Evolutionary conservation across 345 rosid genomes (phyloP), one percentile per base, ranked within the genome.

Genomic region (Dovyalis caffra): DNA sequence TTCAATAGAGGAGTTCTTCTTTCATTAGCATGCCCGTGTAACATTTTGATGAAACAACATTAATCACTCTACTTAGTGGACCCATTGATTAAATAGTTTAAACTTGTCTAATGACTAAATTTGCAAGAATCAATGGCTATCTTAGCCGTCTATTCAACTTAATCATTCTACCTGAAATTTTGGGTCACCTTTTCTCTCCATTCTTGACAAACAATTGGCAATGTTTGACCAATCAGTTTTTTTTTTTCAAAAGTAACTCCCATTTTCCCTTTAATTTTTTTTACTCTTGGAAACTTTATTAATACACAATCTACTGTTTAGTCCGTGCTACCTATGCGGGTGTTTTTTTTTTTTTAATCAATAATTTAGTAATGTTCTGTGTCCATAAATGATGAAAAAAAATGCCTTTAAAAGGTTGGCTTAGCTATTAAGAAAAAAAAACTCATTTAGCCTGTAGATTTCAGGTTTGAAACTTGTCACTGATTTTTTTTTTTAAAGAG

Each of bases 41-140:
- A 70, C 29, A 61, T 69, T n/a, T 74, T 35, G 53, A 71, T 49
- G 20, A 73, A 73, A 58, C 71, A 76, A 37, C 62, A 79, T 73
- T 60, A 79, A 43, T 14, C 14, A 43, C 49, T 79, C 72, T 60
- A n/a, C 51, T 4, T 60, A 15, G 32, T 76, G 78, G 82, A 67
- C 68, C 80, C 85, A 72, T 65, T 63, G 28, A 78, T 62, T 49
- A 45, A 74, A 56, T 66, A 34, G 40, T 40, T 74, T 73, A 18
- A 40, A 56, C 74, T 69, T 67, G 35, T 51, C 23, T 61, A 5
- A 2, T 64, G 56, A 20, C 56, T 49, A 6, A 35, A 7, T 43
- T 43, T 43, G 47, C 47, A 14, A 3, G 18, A 11, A 40, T 40
- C 47, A 12, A 10, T 40, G 47, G 47, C 14, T 40, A 40, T 12